Evolutionary conservation across 2,329 filamentous ascomycete genomes (phyloP).

Genomic region (Raffaelea arxii): DNA sequence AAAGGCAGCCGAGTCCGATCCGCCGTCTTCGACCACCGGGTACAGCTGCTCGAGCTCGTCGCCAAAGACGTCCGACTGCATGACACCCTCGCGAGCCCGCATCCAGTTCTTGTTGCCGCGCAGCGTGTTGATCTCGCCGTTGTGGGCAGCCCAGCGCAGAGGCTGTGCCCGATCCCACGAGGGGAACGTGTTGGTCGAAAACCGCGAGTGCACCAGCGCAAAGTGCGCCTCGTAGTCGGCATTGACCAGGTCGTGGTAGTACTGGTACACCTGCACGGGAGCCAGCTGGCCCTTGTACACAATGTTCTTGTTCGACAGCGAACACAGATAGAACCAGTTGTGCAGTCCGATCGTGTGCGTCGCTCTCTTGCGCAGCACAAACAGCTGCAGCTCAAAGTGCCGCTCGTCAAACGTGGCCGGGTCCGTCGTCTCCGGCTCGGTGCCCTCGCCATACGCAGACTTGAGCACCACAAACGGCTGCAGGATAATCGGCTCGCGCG

Average conservation of each 20-base stretch:
- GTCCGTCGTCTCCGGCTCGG: slow-evolving; percentile 69
- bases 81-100: slow-evolving; percentile 88
- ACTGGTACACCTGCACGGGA: slow-evolving; percentile 92
- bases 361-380: slow-evolving; percentile 86
- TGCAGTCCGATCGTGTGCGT: slow-evolving; percentile 91
- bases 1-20: slow-evolving; percentile 93
- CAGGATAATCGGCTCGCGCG: slow-evolving; percentile 87
- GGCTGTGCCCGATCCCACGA: slow-evolving; percentile 98
- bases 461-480: slow-evolving; percentile 90
- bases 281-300: slow-evolving; percentile 97
- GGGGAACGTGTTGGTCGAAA: slow-evolving; percentile 97
- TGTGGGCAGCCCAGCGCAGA: slow-evolving; percentile 92
- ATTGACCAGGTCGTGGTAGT: slow-evolving; percentile 94
- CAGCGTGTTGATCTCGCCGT: slow-evolving; percentile 96
- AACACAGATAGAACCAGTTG: slow-evolving; percentile 99
- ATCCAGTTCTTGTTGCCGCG: slow-evolving; percentile 99
- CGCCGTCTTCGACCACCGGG: slow-evolving; percentile 91
- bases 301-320: slow-evolving; percentile 94
- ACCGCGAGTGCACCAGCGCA: slow-evolving; percentile 90
- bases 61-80: slow-evolving; percentile 86
- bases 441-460: slow-evolving; percentile 74
- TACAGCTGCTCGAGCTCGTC: slow-evolving; percentile 86
- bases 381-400: slow-evolving; percentile 86
- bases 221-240: slow-evolving; percentile 97
- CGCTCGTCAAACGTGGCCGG: slow-evolving; percentile 72